phyloP scores from a whole-genome alignment of 331 rosid species.

The Quercus lobata region DNA sequence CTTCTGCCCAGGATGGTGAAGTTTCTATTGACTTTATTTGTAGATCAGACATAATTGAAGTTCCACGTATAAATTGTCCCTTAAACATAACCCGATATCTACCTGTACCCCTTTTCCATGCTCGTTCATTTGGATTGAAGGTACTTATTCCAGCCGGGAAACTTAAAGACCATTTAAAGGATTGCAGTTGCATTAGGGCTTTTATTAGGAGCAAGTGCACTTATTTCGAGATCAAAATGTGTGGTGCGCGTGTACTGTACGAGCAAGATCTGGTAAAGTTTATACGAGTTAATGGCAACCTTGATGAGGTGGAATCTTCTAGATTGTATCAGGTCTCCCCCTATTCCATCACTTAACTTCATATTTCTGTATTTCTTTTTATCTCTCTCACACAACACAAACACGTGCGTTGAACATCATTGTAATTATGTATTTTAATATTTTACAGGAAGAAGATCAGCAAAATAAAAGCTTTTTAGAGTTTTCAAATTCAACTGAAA shows the following conservation, averaged over 20 bases:
- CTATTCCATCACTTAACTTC: too few relatives aligned
- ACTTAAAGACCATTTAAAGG: not conserved
- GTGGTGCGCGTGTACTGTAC: not conserved
- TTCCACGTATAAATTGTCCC: not conserved
- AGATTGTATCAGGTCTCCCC: too few relatives aligned
- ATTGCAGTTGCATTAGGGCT: not conserved
- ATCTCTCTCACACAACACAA: too few relatives aligned
- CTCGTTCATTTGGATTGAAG: not conserved
- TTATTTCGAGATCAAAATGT: not conserved
- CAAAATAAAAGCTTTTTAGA: fast-evolving
- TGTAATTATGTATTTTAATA: too few relatives aligned
- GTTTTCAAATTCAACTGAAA: too few relatives aligned
- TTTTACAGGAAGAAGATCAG: too few relatives aligned
- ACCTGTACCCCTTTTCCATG: fast-evolving
- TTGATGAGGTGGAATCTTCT: too few relatives aligned
- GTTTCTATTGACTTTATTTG: not conserved
- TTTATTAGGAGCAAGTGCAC: not conserved
- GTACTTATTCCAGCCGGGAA: not conserved
- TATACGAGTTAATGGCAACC: fast-evolving
- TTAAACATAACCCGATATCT: fast-evolving
- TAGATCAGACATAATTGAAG: not conserved
- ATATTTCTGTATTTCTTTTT: too few relatives aligned
- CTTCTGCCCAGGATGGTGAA: not conserved
- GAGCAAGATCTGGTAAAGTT: not conserved
- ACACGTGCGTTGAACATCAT: too few relatives aligned